phyloP scores from a whole-genome alignment of 495 filamentous ascomycete genomes.

The Talaromyces nanjingensis region DNA sequence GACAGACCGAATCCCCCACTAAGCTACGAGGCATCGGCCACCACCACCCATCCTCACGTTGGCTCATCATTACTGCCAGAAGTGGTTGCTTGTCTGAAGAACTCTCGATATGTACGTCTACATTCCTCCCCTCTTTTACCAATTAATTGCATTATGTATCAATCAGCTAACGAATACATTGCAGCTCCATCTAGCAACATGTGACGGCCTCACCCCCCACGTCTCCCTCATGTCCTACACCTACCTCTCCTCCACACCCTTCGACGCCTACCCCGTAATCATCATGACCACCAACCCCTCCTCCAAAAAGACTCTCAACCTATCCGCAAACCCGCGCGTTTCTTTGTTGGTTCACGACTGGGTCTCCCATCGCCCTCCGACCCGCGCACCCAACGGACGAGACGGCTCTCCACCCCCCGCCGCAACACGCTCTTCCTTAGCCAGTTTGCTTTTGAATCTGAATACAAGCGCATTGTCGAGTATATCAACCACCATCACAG shows the following conservation, averaged over 20 bases:
- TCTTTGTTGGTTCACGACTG: slow-evolving; percentile 96
- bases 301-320: slow-evolving; percentile 83
- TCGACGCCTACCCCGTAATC: slow-evolving; percentile 63
- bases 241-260: slow-evolving; percentile 82
- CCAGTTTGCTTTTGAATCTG: slow-evolving; percentile 74
- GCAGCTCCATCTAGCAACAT: slow-evolving; percentile 93
- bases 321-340: slow-evolving; percentile 81
- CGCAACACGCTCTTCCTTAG: slow-evolving; percentile 61
- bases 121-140: background rate
- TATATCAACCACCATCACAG: slow-evolving; percentile 91
- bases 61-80: slow-evolving; percentile 67
- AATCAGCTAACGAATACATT: background rate
- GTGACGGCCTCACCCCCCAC: slow-evolving; percentile 73
- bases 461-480: slow-evolving; percentile 83
- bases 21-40: slow-evolving; percentile 67
- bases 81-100: slow-evolving; percentile 85
- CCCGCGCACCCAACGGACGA: slow-evolving; percentile 48
- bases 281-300: slow-evolving; percentile 91
- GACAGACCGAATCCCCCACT: slow-evolving; percentile 50
- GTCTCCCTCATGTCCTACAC: slow-evolving; percentile 99
- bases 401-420: slow-evolving; percentile 58
- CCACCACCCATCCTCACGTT: slow-evolving; percentile 60
- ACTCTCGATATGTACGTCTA: slow-evolving; percentile 77
- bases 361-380: slow-evolving; percentile 89
- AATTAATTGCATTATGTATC: background rate